phyloP scores from a whole-genome alignment of 2,329 filamentous ascomycete species.

The Huntiella decipiens region DNA sequence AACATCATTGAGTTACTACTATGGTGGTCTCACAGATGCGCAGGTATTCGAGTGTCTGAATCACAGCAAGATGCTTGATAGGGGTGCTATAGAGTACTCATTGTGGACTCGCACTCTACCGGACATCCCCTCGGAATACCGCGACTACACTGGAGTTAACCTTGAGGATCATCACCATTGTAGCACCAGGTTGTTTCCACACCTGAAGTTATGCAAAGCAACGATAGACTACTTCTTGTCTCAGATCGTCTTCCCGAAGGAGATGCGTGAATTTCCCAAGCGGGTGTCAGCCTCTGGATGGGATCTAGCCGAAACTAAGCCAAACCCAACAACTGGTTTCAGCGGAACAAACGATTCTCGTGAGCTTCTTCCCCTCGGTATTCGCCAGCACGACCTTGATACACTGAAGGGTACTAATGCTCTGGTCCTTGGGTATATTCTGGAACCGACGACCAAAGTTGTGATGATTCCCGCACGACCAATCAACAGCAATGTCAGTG shows the following conservation, averaged over 20 bases:
- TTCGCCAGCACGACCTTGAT: conserved; percentile 35
- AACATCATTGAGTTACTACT: conserved; percentile 38
- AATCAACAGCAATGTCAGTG: conserved; percentile 11
- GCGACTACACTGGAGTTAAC: conserved; percentile 33
- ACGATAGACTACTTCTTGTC: conserved; percentile 45
- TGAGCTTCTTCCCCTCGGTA: conserved; percentile 33
- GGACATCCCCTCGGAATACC: conserved; percentile 20
- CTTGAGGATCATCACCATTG: conserved; percentile 34
- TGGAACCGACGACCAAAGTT: conserved; percentile 32
- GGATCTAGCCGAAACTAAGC: conserved; percentile 36
- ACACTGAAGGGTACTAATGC: conserved; percentile 47
- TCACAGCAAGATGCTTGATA: conserved; percentile 30
- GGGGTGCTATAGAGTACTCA: conserved; percentile 31
- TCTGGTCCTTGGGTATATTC: conserved; percentile 39
- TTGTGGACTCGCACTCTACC: conserved; percentile 24
- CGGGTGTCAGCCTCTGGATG: conserved; percentile 50
- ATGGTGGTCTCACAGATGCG: conserved; percentile 30
- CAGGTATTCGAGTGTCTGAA: conserved; percentile 30
- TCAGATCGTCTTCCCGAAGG: conserved; percentile 38
- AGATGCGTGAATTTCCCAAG: conserved; percentile 40
- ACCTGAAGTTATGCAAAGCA: conserved; percentile 30
- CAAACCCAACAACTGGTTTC: conserved; percentile 40
- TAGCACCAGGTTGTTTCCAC: conserved; percentile 28
- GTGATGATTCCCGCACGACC: conserved; percentile 15
- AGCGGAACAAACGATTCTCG: conserved; percentile 49